A percentile compares a stretch with the other conserved stretches of the same genome.
These are phyloP conservation scores for Heteromeles arbutifolia DNA, from an alignment of 306 rosid species.

Conservation along the genomic window DNA sequence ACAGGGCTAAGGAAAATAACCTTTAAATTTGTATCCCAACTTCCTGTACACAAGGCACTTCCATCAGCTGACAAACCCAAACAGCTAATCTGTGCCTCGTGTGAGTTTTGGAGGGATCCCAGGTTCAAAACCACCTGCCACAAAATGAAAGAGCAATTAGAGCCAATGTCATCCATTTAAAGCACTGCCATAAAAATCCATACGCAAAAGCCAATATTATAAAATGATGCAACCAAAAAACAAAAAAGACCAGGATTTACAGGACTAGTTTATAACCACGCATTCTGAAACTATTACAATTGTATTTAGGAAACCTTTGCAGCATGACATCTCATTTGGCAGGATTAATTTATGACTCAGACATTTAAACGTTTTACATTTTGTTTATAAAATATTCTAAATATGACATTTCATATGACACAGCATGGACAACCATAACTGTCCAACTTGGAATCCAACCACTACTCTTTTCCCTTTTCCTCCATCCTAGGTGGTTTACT, in stretches of 20 bases:
- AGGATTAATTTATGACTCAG: background rate
- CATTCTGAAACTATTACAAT: background rate
- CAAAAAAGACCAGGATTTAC: background rate
- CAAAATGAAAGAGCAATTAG: conserved; percentile 9
- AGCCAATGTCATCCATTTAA: background rate
- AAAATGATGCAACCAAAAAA: background rate
- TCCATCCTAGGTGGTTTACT: background rate
- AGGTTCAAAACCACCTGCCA: conserved; percentile 80
- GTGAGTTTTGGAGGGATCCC: conserved; percentile 88
- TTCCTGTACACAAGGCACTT: conserved; percentile 98
- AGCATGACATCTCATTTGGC: background rate
- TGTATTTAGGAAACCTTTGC: background rate
- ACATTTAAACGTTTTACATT: background rate
- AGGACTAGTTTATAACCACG: background rate
- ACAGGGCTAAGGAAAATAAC: conserved; percentile 35
- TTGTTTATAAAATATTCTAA: background rate
- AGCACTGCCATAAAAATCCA: conserved; percentile 2
- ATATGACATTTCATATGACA: background rate
- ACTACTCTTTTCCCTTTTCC: background rate
- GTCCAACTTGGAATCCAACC: background rate
- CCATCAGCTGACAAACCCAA: conserved; percentile 98
- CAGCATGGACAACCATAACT: background rate
- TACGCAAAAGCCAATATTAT: background rate
- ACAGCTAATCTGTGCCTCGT: conserved; percentile 68
- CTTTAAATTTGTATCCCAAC: conserved; percentile 95